These are phyloP conservation scores for Pichia sp. DNA, from an alignment of 1,139 yeast genomes.

Conservation along the genomic window DNA sequence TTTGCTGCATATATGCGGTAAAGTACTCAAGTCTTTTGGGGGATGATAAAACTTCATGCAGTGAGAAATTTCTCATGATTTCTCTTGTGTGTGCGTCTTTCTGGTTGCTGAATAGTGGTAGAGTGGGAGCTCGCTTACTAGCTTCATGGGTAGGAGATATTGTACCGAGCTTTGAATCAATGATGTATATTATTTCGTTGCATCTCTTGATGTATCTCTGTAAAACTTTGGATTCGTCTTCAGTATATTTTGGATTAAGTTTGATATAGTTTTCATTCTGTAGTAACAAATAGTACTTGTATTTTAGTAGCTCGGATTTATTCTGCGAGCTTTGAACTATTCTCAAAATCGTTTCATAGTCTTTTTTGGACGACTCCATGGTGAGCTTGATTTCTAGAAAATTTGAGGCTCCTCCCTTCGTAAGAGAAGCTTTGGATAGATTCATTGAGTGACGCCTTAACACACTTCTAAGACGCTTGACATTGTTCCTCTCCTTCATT, in stretches of 20 bases:
- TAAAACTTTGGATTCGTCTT: conserved; percentile 6
- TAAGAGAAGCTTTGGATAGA: not conserved
- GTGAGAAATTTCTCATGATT: conserved; percentile 9
- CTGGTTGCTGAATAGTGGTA: not conserved
- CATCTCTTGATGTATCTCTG: conserved; percentile 6
- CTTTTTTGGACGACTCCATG: conserved; percentile 1
- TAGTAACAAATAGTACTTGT: conserved; percentile 35
- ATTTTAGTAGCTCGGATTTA: conserved; percentile 34
- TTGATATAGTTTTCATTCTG: conserved; percentile 2
- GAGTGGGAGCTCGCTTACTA: not conserved
- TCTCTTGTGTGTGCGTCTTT: too few relatives aligned
- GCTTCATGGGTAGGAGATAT: too few relatives aligned
- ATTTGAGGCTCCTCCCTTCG: conserved; percentile 8
- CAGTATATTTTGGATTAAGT: not conserved
- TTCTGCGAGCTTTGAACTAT: conserved; percentile 2
- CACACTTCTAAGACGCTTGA: conserved; percentile 63
- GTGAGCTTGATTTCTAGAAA: conserved; percentile 1
- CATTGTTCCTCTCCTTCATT: conserved; percentile 70
- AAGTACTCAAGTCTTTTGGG: conserved; percentile 45
- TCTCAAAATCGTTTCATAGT: conserved; percentile 4
- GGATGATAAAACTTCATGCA: conserved; percentile 37
- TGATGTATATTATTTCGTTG: not conserved
- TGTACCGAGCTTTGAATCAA: conserved; percentile 3
- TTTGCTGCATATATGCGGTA: conserved; percentile 47
- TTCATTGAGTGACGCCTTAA: conserved; percentile 52